Conservation (phyloP, 352 stramenopile species). For the Peronospora belbahrii region DNA sequence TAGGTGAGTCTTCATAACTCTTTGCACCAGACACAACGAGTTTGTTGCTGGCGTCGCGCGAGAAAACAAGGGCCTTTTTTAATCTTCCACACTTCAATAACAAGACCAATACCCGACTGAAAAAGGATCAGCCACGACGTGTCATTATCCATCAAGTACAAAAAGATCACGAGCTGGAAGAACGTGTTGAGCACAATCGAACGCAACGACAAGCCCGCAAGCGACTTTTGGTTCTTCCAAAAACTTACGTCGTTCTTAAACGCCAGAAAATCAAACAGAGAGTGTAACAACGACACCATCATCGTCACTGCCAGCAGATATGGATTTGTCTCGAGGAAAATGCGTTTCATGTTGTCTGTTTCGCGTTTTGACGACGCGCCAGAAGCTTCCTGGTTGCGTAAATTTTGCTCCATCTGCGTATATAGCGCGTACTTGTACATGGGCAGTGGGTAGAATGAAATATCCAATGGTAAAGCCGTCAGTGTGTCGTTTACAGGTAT, state of each 20-base stretch:
- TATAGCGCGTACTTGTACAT: slow-evolving; percentile 91
- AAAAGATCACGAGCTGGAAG: slow-evolving; percentile 95
- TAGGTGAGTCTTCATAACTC: slow-evolving; percentile 77
- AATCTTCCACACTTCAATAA: slow-evolving; percentile 92
- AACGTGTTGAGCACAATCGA: slow-evolving; percentile 94
- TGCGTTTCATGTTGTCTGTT: slow-evolving; percentile 89
- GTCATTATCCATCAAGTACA: slow-evolving; percentile 97
- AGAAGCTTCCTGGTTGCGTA: slow-evolving; percentile 88
- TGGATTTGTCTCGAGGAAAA: slow-evolving; percentile 97
- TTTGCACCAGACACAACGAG: slow-evolving; percentile 74
- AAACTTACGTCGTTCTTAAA: slow-evolving; percentile 99
- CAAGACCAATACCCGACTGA: slow-evolving; percentile 66
- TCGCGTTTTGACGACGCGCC: slow-evolving; percentile 87
- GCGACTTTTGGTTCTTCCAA: slow-evolving; percentile 96
- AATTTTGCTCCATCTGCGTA: slow-evolving; percentile 88
- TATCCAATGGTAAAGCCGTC: slow-evolving; percentile 64
- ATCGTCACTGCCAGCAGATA: slow-evolving; percentile 93
- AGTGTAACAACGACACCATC: slow-evolving; percentile 93
- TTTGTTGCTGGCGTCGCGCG: slow-evolving; percentile 71
- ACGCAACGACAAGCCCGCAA: slow-evolving; percentile 91
- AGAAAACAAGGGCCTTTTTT: slow-evolving; percentile 86
- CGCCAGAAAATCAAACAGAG: slow-evolving; percentile 97
- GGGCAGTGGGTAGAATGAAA: slow-evolving; percentile 81
- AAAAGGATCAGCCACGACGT: slow-evolving; percentile 94
- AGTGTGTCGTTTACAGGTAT: slow-evolving; percentile 87